Evolutionary conservation across 2,329 filamentous ascomycete species (phyloP), one percentile per base, ranked within the genome.

Genomic region (Fusarium subglutinans): DNA sequence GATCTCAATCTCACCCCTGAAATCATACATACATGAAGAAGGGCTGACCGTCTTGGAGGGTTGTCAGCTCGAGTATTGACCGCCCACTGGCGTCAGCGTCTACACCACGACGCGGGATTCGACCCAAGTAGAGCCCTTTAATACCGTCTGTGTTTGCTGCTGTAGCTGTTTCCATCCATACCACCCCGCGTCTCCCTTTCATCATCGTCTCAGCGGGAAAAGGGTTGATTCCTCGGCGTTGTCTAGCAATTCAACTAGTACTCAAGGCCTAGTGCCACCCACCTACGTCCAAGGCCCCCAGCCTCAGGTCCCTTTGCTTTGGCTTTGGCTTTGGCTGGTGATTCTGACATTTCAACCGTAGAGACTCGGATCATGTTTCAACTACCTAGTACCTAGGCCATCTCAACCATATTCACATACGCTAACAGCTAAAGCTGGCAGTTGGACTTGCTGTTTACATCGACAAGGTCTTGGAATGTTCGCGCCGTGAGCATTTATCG

Each of bases 211-310:
- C 41, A 38, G 33, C 26, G 15, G 24, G n/a, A 35, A 68, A 51
- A 64, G 22, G 44, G 65, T 45, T 35, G 20, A 48, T 54, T 58
- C 43, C 63, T 73, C 50, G 56, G 62, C 44, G 53, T 30, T 53
- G 53, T 47, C 35, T 62, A 50, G 44, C 62, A 48, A 63, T 64
- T 51, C 24, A 58, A 47, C 57, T 35, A 35, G 33, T 35, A 55
- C 47, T 59, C 40, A 41, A 75, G 75, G 63, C 55, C 55, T 68
- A 47, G 57, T 73, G 72, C 72, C 72, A 75, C 72, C 45, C 69
- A 75, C 72, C 45, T 38, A 38, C 62, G 51, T 26, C 30, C 24
- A 37, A 51, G 28, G 17, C 10, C 18, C 30, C n/a, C 15, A 33
- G 47, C 22, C 51, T 37, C 47, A 30, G 24, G 30, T 41, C 24